These are phyloP conservation scores for Ceratocystis destructans DNA, from an alignment of 2,329 filamentous ascomycete genomes.

Conservation along the genomic window DNA sequence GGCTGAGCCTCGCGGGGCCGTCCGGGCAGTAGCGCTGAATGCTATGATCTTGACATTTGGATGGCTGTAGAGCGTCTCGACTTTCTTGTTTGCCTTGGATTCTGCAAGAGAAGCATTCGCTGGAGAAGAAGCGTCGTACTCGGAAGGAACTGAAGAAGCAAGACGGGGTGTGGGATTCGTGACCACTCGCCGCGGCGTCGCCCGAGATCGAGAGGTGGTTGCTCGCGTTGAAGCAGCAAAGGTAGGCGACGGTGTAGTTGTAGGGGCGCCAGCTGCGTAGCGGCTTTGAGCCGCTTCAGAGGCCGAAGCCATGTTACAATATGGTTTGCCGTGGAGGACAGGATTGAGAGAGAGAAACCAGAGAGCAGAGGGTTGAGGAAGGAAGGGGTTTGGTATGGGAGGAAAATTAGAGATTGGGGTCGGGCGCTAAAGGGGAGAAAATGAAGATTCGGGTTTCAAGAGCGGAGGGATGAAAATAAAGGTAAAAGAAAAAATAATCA, in stretches of 20 bases:
- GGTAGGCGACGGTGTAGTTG: conserved; percentile 6
- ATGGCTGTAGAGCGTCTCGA: conserved; percentile 64
- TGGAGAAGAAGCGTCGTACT: conserved; percentile 13
- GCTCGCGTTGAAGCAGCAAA: conserved; percentile 17
- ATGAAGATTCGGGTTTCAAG: background rate
- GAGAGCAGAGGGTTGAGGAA: background rate
- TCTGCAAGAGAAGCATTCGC: conserved; percentile 10
- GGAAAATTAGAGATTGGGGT: background rate
- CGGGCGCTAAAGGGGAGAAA: background rate
- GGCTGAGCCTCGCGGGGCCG: conserved; percentile 22
- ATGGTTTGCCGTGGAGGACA: too few relatives aligned
- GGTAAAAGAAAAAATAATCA: background rate
- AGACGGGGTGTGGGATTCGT: conserved; percentile 16
- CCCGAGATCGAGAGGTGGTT: conserved; percentile 11
- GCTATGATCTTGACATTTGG: conserved; percentile 55
- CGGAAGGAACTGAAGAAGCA: conserved; percentile 3
- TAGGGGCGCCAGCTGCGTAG: conserved; percentile 11
- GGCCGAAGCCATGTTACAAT: conserved; percentile 4
- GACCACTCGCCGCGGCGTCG: conserved; percentile 16
- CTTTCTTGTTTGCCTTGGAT: conserved; percentile 21
- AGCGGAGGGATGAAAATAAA: background rate
- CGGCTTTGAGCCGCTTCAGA: conserved; percentile 16
- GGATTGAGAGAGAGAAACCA: too few relatives aligned
- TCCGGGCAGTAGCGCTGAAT: conserved; percentile 32
- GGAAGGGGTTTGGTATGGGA: background rate